Evolutionary conservation across 164 flowering plant genomes (phyloP), one percentile per base, ranked within the genome.

Genomic region (Dillenia suffruticosa): DNA sequence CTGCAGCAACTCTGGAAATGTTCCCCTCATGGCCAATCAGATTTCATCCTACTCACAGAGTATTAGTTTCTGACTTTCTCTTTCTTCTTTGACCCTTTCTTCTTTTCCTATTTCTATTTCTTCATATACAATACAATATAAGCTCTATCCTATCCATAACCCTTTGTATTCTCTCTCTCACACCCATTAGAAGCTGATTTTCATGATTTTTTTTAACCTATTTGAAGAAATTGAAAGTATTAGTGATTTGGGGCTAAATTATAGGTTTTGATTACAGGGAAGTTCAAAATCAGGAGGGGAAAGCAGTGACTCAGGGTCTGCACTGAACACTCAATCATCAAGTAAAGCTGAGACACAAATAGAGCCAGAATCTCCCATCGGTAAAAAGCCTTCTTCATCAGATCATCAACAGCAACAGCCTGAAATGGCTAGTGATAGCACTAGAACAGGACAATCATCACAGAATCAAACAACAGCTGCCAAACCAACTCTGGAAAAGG

Each of bases 1-100:
- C 90, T 72, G 88, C 96, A 63, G 88, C 97, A 52, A 92, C 98
- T 64, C 87, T 92, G 85, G 95, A 89, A 53, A 92, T 92, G 90
- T 89, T 92, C 78, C 97, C 96, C 76, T 81, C 96, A 58, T 89
- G 92, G 96, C 96, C 97, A 78, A 82, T 85, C 68, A 89, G 89
- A 77, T 79, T 75, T 67, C 89, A 84, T 14, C 80, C 80, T 54
- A 79, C 84, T 60, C 78, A 77, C 58, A 72, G 83, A 76, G 87
- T 84, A 81, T 55, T 70, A 61, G 43, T 9, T 53, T n/a, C 57
- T 14, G 13, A 10, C 16, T 12, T 44, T 49, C 59, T 63, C 65
- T 58, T 56, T 44, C 17, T 67, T 63, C 61, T 79, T 82, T 81
- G 84, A 81, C 86, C 78, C 66, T 62, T 65, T 75, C 61, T 49